Conservation (phyloP, 2,329 filamentous ascomycete species). For the Cercospora berteroae region DNA sequence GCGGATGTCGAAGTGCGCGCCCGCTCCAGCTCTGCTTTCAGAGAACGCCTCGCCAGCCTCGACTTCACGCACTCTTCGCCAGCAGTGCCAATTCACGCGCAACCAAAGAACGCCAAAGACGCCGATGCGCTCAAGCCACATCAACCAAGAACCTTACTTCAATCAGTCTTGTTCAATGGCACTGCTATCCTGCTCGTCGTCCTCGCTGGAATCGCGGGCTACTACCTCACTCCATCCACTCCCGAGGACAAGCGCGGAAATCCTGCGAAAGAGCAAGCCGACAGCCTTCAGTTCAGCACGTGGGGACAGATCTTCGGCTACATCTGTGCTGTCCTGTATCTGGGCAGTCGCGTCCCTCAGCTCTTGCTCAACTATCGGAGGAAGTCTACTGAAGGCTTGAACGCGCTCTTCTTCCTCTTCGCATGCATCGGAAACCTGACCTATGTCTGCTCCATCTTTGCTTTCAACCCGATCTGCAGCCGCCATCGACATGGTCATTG, state of each 20-base stretch:
- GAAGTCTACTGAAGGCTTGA: slow-evolving; percentile 90
- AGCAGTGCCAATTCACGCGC: slow-evolving; percentile 72
- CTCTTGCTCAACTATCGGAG: slow-evolving; percentile 87
- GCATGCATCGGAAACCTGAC: slow-evolving; percentile 93
- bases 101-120: slow-evolving; percentile 39
- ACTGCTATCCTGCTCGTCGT: slow-evolving; percentile 78
- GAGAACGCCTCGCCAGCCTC: slow-evolving; percentile 56
- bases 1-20: slow-evolving; percentile 33
- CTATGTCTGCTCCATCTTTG: slow-evolving; percentile 87
- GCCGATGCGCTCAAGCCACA: slow-evolving; percentile 39
- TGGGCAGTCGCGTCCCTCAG: slow-evolving; percentile 85
- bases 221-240: slow-evolving; percentile 66
- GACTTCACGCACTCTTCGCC: slow-evolving; percentile 72
- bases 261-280: slow-evolving; percentile 42
- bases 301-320: slow-evolving; percentile 92
- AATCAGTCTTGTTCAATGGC: slow-evolving; percentile 68
- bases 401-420: slow-evolving; percentile 93
- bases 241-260: slow-evolving; percentile 27
- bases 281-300: slow-evolving; percentile 64
- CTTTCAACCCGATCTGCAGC: slow-evolving; percentile 74
- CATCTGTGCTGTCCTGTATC: slow-evolving; percentile 83
- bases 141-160: slow-evolving; percentile 42
- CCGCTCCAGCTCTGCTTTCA: slow-evolving; percentile 42
- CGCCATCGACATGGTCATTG: slow-evolving; percentile 36
- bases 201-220: slow-evolving; percentile 77